phyloP scores from a whole-genome alignment of 441 rosid species.

The Brassica balearica region DNA sequence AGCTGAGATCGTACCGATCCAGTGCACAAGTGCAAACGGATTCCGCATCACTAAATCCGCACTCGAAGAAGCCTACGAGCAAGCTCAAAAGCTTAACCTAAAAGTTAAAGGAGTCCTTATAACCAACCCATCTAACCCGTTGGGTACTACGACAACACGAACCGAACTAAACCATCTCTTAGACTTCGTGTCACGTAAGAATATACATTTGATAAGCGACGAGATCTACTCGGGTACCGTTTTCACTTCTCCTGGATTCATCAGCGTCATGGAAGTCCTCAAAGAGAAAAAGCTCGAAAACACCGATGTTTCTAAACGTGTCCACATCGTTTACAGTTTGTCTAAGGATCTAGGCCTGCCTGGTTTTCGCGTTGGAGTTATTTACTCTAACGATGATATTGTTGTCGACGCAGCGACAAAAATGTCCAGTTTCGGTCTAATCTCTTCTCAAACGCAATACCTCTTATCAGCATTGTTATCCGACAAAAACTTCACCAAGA shows the following conservation, averaged over 20 bases:
- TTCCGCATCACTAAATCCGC: conserved; percentile 76
- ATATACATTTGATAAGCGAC: conserved; percentile 87
- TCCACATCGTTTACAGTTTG: conserved; percentile 86
- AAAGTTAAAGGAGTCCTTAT: conserved; percentile 83
- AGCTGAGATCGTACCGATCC: conserved; percentile 87
- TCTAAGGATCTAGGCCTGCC: conserved; percentile 97
- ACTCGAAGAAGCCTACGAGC: conserved; percentile 71
- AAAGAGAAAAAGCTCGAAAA: conserved; percentile 54
- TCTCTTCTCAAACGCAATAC: conserved; percentile 92
- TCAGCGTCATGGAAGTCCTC: conserved; percentile 77
- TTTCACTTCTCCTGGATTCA: conserved; percentile 71
- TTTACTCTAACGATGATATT: conserved; percentile 78
- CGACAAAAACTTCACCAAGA: conserved; percentile 78
- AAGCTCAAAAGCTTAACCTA: conserved; percentile 63
- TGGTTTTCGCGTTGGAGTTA: conserved; percentile 95
- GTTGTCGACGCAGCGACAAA: conserved; percentile 89
- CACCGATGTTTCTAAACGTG: conserved; percentile 58
- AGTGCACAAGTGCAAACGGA: conserved; percentile 72
- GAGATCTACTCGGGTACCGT: conserved; percentile 94
- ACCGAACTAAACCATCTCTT: conserved; percentile 74
- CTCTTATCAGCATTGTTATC: conserved; percentile 80
- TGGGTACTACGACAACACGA: conserved; percentile 76
- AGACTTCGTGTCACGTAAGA: conserved; percentile 63
- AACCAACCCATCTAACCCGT: conserved; percentile 92
- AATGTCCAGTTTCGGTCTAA: conserved; percentile 97